Evolutionary conservation across 1,284 basidiomycete genomes (phyloP), one percentile per base, ranked within the genome.

Genomic region (Xerocomus amazonicus): DNA sequence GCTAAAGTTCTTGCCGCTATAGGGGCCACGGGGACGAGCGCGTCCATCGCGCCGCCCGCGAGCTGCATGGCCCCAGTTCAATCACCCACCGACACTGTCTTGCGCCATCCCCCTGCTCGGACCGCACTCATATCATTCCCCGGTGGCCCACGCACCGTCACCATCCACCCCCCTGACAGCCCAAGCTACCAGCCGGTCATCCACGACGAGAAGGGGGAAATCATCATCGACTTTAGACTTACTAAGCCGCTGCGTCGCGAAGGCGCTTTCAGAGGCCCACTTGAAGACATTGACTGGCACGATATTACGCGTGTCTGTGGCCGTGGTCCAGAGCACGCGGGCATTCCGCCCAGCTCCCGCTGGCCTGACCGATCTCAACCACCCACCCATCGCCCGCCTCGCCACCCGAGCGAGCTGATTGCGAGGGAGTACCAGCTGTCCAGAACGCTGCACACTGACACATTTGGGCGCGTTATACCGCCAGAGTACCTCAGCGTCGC

Each of bases 101-200:
- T 12, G 6, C 5, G 9, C n/a, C 26, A 27, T 13, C 4, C n/a
- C 9, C 27, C 47, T 7, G 45, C 56, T 34, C 45, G 16, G 13
- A 33, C 13, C 17, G 61, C 59, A 4, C 3, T 49, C 17, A n/a
- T 61, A 28, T 52, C 51, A 0, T 61, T 63, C 14, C 62, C 62
- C 3, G 62, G 61, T 0, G 56, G 61, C 9, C 46, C 62, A 2
- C 58, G 59, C 10, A 63, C 59, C n/a, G 1, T 65, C 28, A 65
- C 60, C 3, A 63, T 65, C n/a, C 61, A 65, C 10, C 59, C 62
- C 5, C 62, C 56, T 0, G 27, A 17, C 4, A 59, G 60, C 31
- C 48, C 58, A 9, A 26, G 32, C 26, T 52, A 52, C 38, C 56
- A 52, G 10, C 29, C 59, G 1, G 33, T 42, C 36, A 26, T 61